These are phyloP conservation scores for Protoeuglena noctilucae DNA, from an alignment of 139 green algal species.

Conservation along the genomic window DNA sequence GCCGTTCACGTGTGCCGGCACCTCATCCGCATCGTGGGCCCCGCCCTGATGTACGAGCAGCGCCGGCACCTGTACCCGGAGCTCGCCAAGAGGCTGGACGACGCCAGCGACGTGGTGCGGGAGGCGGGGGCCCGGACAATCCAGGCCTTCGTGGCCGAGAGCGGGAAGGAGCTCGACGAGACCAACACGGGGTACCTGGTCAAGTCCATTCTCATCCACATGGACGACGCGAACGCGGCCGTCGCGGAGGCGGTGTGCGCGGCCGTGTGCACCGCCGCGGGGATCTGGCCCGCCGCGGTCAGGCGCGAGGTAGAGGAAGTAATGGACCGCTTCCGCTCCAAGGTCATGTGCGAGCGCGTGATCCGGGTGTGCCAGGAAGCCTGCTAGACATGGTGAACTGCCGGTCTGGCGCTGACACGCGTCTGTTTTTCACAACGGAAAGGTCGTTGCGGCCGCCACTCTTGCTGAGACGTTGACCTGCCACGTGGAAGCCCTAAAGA, in stretches of 20 bases:
- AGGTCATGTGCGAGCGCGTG: slow-evolving; percentile 31
- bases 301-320: slow-evolving; percentile 31
- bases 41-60: slow-evolving; percentile 24
- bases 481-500: slow-evolving; percentile 18
- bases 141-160: slow-evolving; percentile 21
- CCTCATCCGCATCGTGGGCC: slow-evolving; percentile 16
- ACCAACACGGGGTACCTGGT: slow-evolving; percentile 49
- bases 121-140: slow-evolving; percentile 16
- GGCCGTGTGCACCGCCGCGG: slow-evolving; percentile 8
- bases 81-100: slow-evolving; percentile 64
- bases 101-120: slow-evolving; percentile 52
- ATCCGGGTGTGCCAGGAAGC: slow-evolving; percentile 18
- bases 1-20: slow-evolving; percentile 19
- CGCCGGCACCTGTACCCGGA: slow-evolving; percentile 45
- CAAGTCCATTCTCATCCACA: slow-evolving; percentile 47
- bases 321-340: slow-evolving; percentile 23
- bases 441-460: background rate
- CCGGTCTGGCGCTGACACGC: slow-evolving; percentile 20
- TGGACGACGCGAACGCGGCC: slow-evolving; percentile 45
- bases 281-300: slow-evolving; percentile 18
- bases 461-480: too few relatives aligned
- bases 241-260: slow-evolving; percentile 33
- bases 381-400: slow-evolving; percentile 23
- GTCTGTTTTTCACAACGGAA: slow-evolving; percentile 17
- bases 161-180: slow-evolving; percentile 15